A percentile compares a stretch with the other conserved stretches of the same genome.
Conservation (phyloP, 805 yeast species). For the Dipodascus albidus region DNA sequence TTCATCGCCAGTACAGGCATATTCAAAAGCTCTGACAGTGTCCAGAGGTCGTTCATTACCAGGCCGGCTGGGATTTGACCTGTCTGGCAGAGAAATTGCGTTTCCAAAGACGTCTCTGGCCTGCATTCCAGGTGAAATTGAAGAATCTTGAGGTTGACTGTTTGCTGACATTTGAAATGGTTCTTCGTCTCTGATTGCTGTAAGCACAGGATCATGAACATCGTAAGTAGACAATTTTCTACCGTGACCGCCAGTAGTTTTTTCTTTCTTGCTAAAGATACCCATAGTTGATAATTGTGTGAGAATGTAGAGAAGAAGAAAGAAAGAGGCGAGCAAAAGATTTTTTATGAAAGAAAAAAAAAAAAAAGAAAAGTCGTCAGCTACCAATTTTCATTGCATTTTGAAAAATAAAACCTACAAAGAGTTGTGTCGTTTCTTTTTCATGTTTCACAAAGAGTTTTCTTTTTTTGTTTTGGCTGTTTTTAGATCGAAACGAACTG, state of each 20-base stretch:
- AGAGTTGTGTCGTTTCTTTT: not conserved
- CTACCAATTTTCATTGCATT: not conserved
- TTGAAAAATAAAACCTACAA: not conserved
- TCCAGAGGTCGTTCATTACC: conserved; percentile 96
- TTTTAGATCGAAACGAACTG: not conserved
- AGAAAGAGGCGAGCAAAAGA: not conserved
- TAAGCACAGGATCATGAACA: conserved; percentile 80
- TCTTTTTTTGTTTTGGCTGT: not conserved
- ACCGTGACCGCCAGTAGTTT: not conserved
- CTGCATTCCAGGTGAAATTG: conserved; percentile 39
- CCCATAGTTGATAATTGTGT: not conserved
- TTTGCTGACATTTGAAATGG: conserved; percentile 66
- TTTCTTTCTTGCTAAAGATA: not conserved
- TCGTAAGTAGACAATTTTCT: conserved; percentile 31
- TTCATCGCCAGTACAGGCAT: conserved; percentile 83
- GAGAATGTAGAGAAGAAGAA: not conserved
- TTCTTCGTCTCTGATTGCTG: conserved; percentile 91
- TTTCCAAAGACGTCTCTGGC: conserved; percentile 79
- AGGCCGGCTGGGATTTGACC: conserved; percentile 85
- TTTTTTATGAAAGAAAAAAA: not conserved
- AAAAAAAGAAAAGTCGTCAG: not conserved
- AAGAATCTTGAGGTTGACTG: conserved; percentile 22
- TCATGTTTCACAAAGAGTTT: not conserved
- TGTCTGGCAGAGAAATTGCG: conserved; percentile 66
- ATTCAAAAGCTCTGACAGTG: conserved; percentile 88